Evolutionary conservation across 2,329 filamentous ascomycete genomes (phyloP).

Genomic region (Penicillium hordei): DNA sequence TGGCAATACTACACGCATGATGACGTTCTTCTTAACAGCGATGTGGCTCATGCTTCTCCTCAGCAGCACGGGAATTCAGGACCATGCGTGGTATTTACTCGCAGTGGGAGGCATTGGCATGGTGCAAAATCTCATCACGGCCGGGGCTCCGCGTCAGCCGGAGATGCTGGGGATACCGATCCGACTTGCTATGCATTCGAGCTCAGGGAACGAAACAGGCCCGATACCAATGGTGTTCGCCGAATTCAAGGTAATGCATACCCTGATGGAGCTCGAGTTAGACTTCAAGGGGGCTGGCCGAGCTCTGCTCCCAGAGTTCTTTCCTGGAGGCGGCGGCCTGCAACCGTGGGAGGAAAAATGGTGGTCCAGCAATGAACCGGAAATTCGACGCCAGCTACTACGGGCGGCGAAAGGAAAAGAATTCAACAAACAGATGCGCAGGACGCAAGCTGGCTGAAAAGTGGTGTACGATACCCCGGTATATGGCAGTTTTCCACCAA

Average conservation of each 20-base stretch:
- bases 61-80: conserved; percentile 38
- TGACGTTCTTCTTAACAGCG: neutral
- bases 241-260: neutral
- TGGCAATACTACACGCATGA: conserved; percentile 6
- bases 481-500: neutral
- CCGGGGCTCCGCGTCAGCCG: neutral
- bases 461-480: neutral
- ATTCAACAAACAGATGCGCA: neutral
- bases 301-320: neutral
- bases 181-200: neutral
- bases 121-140: conserved; percentile 4
- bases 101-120: conserved; percentile 38
- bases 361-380: neutral
- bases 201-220: neutral
- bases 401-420: neutral
- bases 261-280: neutral
- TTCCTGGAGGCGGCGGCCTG: neutral
- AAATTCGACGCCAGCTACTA: neutral
- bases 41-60: conserved; percentile 47
- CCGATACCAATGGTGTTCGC: neutral
- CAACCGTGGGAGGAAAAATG: neutral
- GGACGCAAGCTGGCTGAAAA: neutral
- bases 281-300: neutral
- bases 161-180: neutral
- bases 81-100: conserved; percentile 45